Conservation (phyloP, 2,329 filamentous ascomycete genomes). For the Pseudogymnoascus destructans region DNA sequence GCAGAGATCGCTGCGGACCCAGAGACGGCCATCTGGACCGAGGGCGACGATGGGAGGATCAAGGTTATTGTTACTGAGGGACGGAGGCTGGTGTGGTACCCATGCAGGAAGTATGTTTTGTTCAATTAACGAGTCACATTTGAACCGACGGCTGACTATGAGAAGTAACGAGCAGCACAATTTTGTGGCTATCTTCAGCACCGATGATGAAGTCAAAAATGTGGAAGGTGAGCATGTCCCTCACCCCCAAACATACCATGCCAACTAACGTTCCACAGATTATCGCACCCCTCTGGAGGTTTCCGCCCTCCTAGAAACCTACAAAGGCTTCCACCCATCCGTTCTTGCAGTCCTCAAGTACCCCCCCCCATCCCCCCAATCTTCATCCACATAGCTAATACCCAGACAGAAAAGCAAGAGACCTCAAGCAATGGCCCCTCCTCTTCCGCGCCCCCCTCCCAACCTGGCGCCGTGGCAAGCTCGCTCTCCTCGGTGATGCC, state of each 20-base stretch:
- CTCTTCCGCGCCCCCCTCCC: constrained; percentile 23
- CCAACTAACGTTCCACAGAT: constrained; percentile 13
- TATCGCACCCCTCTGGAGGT: constrained; percentile 15
- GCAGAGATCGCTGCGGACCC: constrained; percentile 23
- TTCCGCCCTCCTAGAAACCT: constrained; percentile 14
- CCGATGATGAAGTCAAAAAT: constrained; percentile 12
- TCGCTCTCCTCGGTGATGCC: constrained; percentile 19
- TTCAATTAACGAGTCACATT: not conserved
- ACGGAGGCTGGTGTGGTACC: constrained; percentile 19
- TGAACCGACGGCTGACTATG: not conserved
- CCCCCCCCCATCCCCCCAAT: not conserved
- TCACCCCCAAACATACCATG: too few species aligned
- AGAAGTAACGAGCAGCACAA: constrained; percentile 13
- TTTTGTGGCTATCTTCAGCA: constrained; percentile 18
- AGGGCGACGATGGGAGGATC: constrained; percentile 19
- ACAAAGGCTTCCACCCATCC: constrained; percentile 13
- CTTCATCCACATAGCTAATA: not conserved
- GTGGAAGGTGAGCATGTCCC: constrained; percentile 9
- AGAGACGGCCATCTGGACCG: constrained; percentile 23
- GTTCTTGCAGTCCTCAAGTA: constrained; percentile 15
- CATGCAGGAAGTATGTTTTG: constrained; percentile 19
- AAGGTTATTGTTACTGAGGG: constrained; percentile 19
- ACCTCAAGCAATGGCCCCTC: constrained; percentile 24
- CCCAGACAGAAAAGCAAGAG: constrained; percentile 20
- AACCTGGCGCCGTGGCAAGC: constrained; percentile 19